Percentiles rank a stretch among this genome's conserved stretches.
Evolutionary conservation across 1,139 yeast species (phyloP).

Genomic region (Kodamaea ohmeri): DNA sequence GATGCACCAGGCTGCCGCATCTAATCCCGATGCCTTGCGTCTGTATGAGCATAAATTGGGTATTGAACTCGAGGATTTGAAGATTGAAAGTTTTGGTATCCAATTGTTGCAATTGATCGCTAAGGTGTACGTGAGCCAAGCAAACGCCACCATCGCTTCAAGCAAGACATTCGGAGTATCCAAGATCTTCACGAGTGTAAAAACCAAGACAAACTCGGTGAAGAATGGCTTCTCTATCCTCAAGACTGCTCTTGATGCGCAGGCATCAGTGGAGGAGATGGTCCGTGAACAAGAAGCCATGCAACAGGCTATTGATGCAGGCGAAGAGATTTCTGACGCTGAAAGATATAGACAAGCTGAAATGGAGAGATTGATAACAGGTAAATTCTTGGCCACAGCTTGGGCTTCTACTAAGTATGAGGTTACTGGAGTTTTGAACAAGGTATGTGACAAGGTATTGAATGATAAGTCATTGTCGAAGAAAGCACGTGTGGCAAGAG

Average conservation of each 20-base stretch:
- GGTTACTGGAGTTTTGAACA: constrained; percentile 62
- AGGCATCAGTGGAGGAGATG: constrained; percentile 37
- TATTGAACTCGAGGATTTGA: constrained; percentile 60
- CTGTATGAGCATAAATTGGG: constrained; percentile 41
- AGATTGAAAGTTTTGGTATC: constrained; percentile 48
- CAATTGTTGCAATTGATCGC: constrained; percentile 57
- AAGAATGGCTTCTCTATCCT: constrained; percentile 40
- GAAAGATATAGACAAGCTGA: constrained; percentile 57
- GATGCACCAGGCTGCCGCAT: constrained; percentile 28
- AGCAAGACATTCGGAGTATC: constrained; percentile 47
- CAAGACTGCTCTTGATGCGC: constrained; percentile 45
- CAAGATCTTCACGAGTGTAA: constrained; percentile 51
- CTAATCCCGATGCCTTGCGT: constrained; percentile 33
- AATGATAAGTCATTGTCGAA: constrained; percentile 53
- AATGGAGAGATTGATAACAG: constrained; percentile 64
- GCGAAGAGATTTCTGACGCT: constrained; percentile 33
- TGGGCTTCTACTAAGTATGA: constrained; percentile 81
- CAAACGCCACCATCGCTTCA: constrained; percentile 41
- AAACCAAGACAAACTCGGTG: constrained; percentile 37
- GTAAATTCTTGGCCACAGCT: constrained; percentile 71
- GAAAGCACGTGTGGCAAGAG: constrained; percentile 54
- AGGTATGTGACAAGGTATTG: constrained; percentile 60
- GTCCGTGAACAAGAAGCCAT: constrained; percentile 50
- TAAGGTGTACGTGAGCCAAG: constrained; percentile 60
- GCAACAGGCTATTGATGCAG: constrained; percentile 34